Evolutionary conservation across 164 flowering plant genomes (phyloP).

Genomic region (Sextonia rubra): DNA sequence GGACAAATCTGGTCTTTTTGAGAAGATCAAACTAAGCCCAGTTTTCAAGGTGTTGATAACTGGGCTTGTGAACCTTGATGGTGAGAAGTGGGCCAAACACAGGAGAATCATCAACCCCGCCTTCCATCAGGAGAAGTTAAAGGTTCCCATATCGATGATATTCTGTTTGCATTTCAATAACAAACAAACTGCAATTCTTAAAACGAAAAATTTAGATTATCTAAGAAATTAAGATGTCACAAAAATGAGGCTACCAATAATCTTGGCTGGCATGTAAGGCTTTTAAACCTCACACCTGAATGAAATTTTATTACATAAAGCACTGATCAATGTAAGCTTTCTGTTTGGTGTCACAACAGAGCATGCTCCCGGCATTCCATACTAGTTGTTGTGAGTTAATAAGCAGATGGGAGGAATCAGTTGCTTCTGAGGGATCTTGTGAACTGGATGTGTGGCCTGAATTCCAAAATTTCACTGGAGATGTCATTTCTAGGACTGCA

Average conservation of each 20-base stretch:
- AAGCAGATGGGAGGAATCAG: conserved; percentile 8
- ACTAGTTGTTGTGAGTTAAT: conserved; percentile 9
- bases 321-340: too few relatives aligned
- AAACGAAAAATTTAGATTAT: background rate
- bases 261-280: background rate
- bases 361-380: conserved; percentile 12
- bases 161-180: background rate
- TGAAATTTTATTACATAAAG: background rate
- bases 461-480: conserved; percentile 7
- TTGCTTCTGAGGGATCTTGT: background rate
- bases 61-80: conserved; percentile 3
- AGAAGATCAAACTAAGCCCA: conserved; percentile 1
- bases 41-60: background rate
- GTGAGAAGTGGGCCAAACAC: conserved; percentile 12
- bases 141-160: conserved; percentile 8
- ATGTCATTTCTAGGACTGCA: conserved; percentile 14
- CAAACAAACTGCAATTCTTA: background rate
- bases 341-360: background rate
- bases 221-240: background rate
- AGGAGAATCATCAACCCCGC: conserved; percentile 13
- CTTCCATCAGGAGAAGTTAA: conserved; percentile 8
- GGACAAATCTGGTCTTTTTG: conserved; percentile 13
- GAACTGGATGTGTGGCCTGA: conserved; percentile 28
- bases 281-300: background rate
- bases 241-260: background rate